Evolutionary conservation across 2,329 filamentous ascomycete genomes (phyloP).

Genomic region (Fusarium sp.): DNA sequence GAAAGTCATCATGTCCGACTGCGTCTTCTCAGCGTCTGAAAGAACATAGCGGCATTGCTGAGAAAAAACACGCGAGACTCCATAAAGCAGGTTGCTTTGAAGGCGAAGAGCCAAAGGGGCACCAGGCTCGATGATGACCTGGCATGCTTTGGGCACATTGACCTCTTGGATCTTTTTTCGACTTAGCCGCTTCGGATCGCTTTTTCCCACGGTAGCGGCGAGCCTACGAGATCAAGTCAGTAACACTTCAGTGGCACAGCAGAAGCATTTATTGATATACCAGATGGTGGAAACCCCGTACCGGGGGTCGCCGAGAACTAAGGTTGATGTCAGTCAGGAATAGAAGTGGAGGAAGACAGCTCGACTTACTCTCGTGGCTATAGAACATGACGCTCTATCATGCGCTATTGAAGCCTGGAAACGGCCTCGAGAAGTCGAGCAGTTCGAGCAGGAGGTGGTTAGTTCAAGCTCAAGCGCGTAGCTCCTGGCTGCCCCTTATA

Average conservation of each 20-base stretch:
- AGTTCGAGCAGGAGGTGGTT: not conserved
- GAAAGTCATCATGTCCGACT: constrained; percentile 78
- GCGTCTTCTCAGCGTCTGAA: constrained; percentile 80
- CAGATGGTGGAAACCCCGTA: constrained; percentile 96
- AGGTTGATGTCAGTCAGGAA: constrained; percentile 43
- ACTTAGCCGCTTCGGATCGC: constrained; percentile 78
- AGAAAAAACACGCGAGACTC: constrained; percentile 85
- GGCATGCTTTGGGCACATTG: constrained; percentile 86
- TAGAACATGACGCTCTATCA: constrained; percentile 80
- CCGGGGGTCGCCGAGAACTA: constrained; percentile 84
- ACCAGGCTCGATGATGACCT: constrained; percentile 84
- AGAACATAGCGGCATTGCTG: constrained; percentile 92
- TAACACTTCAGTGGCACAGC: not conserved
- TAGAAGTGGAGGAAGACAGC: not conserved
- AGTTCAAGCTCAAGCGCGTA: not conserved
- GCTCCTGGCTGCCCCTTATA: not conserved
- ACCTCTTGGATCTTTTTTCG: constrained; percentile 91
- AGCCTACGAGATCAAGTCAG: constrained; percentile 70
- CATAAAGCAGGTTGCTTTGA: constrained; percentile 89
- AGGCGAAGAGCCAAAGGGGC: constrained; percentile 91
- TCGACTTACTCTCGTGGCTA: constrained; percentile 85
- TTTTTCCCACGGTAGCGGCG: constrained; percentile 87
- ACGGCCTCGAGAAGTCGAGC: not conserved
- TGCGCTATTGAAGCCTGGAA: not conserved
- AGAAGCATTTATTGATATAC: constrained; percentile 63